Evolutionary conservation across 2,329 filamentous ascomycete genomes (phyloP).

Genomic region (Plectosphaerella sp.): DNA sequence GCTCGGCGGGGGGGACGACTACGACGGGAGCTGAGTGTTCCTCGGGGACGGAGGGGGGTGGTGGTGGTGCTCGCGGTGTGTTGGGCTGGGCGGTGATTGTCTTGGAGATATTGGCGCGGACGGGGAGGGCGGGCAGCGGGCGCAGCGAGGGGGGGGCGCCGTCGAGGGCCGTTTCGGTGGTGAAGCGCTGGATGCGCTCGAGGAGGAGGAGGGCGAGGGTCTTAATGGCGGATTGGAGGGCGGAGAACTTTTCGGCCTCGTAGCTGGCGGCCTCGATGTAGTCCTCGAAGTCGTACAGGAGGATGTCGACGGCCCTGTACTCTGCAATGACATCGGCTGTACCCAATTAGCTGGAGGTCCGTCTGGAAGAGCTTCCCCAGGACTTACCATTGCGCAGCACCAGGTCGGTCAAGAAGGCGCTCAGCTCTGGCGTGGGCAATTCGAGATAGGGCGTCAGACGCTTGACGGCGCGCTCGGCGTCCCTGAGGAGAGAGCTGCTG

Average conservation of each 20-base stretch:
- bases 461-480: neutral
- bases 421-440: neutral
- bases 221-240: conserved; percentile 33
- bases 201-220: conserved; percentile 31
- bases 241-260: conserved; percentile 26
- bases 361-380: too few relatives aligned
- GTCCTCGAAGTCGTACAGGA: conserved; percentile 40
- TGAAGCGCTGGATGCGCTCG: conserved; percentile 13
- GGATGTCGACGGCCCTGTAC: conserved; percentile 1
- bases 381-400: neutral
- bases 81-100: neutral
- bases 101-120: neutral
- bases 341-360: too few relatives aligned
- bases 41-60: too few relatives aligned
- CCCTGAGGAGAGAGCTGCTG: neutral
- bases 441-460: neutral
- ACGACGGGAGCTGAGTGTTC: too few relatives aligned
- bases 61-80: too few relatives aligned
- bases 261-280: conserved; percentile 32
- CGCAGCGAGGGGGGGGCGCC: neutral
- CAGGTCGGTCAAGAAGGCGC: neutral
- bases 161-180: neutral
- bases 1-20: too few relatives aligned
- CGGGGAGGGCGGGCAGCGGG: neutral
- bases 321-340: neutral